Base-by-base conservation (phyloP, 1,284 basidiomycete genomes). In the Marasmius oreades region DNA sequence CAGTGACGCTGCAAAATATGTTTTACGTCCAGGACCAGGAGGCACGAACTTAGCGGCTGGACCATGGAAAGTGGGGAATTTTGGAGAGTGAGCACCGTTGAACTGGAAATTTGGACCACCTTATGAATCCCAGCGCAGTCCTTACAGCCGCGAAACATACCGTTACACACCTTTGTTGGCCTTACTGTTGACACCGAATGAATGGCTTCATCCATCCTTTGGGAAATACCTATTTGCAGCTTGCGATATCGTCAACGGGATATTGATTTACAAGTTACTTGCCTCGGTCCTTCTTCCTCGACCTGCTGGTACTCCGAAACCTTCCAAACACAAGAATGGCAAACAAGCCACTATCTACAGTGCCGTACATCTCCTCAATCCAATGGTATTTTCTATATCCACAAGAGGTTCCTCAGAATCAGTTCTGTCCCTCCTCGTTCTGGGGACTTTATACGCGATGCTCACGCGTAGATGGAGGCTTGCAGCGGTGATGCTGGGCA, bases 391-490 rank as follows among this genome's bases (percentile, higher is more conserved):
- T 66, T 92, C 94, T 62, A 98, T 99, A 63, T 95, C 95, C 0
- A 99, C 96, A 0, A 85, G 96, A 8, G 97, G 96, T 1, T 97
- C 93, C 2, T 94, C 95, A 16, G 97, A 99, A 73, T 87, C 93
- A 0, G 75, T 97, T 1, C 83, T 98, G 2, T 88, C 90, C 18
- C 76, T 92, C 1, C 77, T 95, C 56, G 89, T 98, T 39, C 79
- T 98, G 26, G 72, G 82, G 31, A 87, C 89, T 0, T 72, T 97
- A n/a, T 82, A 83, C 67, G 76, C 72, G 47, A 79, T 79, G 12
- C 72, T 85, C 60, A 78, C 73, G 28, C 71, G 71, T 5, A 70
- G 72, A 43, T 89, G 86, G 82, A 76, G 79, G 53, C 59, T 69
- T 1, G 82, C 92, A 0, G 94, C 92, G 0, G 64, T 90, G 0